These are phyloP conservation scores for Erucastrum elatum DNA, from an alignment of 345 rosid genomes.

Conservation along the genomic window DNA sequence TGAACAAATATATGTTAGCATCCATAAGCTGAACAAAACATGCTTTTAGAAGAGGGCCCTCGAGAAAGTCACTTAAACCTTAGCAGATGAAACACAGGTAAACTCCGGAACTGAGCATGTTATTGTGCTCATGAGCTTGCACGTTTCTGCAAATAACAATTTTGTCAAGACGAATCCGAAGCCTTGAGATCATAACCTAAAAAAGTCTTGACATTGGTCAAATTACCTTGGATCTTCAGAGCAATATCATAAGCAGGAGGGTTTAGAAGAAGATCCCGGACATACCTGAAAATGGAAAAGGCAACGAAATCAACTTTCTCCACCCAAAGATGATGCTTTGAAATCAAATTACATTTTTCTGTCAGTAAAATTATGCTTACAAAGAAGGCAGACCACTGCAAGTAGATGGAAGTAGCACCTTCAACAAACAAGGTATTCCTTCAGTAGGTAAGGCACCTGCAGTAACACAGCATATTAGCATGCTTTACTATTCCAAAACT, in stretches of 20 bases:
- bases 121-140: conserved; percentile 81
- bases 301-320: conserved; percentile 2
- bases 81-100: conserved; percentile 82
- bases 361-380: conserved; percentile 50
- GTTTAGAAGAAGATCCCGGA: conserved; percentile 91
- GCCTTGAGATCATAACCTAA: neutral
- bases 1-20: conserved; percentile 41
- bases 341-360: conserved; percentile 4
- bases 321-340: conserved; percentile 9
- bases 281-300: conserved; percentile 52
- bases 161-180: neutral
- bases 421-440: conserved; percentile 93
- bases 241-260: conserved; percentile 95
- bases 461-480: conserved; percentile 17
- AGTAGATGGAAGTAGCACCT: conserved; percentile 84
- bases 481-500: conserved; percentile 9
- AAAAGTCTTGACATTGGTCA: neutral
- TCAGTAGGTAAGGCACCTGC: conserved; percentile 90
- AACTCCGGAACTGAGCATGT: conserved; percentile 88
- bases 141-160: conserved; percentile 57
- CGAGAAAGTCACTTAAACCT: conserved; percentile 49
- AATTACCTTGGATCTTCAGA: conserved; percentile 76
- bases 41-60: neutral
- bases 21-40: neutral
- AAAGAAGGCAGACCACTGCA: conserved; percentile 76